Conservation (phyloP, 148 eudicot genomes). For the Vaccinium macrocarpon region DNA sequence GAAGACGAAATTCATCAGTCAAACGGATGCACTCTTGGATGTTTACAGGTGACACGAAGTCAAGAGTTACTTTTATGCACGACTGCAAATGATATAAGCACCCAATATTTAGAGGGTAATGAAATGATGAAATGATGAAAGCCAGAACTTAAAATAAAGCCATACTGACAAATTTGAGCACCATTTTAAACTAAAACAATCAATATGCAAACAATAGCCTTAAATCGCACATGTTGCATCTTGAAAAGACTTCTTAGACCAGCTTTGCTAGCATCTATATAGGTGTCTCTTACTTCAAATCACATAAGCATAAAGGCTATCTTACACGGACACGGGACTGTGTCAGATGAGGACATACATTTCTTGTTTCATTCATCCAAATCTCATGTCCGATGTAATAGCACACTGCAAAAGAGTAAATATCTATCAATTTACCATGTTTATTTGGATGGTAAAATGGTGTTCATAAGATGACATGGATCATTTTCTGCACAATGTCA, state of each 20-base stretch:
- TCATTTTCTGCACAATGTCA: background rate
- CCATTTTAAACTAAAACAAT: background rate
- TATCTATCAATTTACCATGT: too few species aligned
- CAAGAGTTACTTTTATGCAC: conserved; percentile 37
- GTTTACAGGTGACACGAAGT: conserved; percentile 38
- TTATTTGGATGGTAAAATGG: background rate
- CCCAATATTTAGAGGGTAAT: background rate
- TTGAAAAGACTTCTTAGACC: too few species aligned
- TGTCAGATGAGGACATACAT: background rate
- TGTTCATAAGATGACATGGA: background rate
- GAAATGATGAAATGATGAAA: background rate
- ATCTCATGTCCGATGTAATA: too few species aligned
- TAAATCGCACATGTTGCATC: background rate
- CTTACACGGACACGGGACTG: background rate
- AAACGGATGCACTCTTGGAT: conserved; percentile 27
- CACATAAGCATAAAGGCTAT: background rate
- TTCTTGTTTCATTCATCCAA: too few species aligned
- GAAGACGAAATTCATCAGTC: conserved; percentile 33
- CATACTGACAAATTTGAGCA: background rate
- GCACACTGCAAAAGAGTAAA: too few species aligned
- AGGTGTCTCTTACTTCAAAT: background rate
- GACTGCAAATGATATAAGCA: conserved; percentile 18
- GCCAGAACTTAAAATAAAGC: background rate
- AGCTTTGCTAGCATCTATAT: background rate
- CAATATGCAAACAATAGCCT: background rate